A percentile compares a stretch with the other conserved stretches of the same genome.
Conservation (phyloP, 2,329 filamentous ascomycete genomes). For the Didymella lethalis region DNA sequence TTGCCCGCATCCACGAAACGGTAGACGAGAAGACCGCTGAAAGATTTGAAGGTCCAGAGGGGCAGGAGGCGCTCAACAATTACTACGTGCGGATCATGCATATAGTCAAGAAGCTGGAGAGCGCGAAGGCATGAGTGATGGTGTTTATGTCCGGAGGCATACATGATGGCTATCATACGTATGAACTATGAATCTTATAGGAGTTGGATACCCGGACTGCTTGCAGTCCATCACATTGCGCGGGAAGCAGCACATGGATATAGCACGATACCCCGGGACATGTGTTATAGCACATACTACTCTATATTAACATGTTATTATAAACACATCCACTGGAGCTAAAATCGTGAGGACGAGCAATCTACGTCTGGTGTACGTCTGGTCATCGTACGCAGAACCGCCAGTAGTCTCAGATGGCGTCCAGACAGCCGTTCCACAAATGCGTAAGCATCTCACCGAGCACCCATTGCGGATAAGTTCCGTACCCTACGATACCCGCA, state of each 20-base stretch:
- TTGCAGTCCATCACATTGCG: background rate
- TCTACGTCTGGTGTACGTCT: background rate
- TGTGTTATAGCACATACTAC: slow-evolving; percentile 13
- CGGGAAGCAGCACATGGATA: slow-evolving; percentile 3
- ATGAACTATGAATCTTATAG: slow-evolving; percentile 16
- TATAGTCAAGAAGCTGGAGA: slow-evolving; percentile 59
- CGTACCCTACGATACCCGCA: background rate
- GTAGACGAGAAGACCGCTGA: slow-evolving; percentile 57
- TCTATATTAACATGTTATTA: background rate
- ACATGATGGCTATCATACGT: background rate
- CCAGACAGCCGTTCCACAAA: background rate
- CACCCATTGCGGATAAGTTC: background rate
- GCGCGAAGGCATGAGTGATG: slow-evolving; percentile 21
- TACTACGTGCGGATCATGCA: slow-evolving; percentile 64
- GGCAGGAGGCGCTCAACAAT: slow-evolving; percentile 55
- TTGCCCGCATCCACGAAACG: slow-evolving; percentile 66
- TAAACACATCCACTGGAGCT: background rate
- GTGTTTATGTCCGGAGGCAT: slow-evolving; percentile 5
- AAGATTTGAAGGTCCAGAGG: slow-evolving; percentile 57
- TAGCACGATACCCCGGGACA: slow-evolving; percentile 28
- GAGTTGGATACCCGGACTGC: slow-evolving; percentile 9
- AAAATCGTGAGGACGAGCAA: background rate
- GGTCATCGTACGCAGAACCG: slow-evolving; percentile 4
- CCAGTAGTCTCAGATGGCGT: background rate
- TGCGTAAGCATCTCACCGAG: slow-evolving; percentile 2